A percentile compares a stretch with the other conserved stretches of the same genome.
Conservation (phyloP, 2,329 filamentous ascomycete genomes). For the Corinectria fuckeliana region DNA sequence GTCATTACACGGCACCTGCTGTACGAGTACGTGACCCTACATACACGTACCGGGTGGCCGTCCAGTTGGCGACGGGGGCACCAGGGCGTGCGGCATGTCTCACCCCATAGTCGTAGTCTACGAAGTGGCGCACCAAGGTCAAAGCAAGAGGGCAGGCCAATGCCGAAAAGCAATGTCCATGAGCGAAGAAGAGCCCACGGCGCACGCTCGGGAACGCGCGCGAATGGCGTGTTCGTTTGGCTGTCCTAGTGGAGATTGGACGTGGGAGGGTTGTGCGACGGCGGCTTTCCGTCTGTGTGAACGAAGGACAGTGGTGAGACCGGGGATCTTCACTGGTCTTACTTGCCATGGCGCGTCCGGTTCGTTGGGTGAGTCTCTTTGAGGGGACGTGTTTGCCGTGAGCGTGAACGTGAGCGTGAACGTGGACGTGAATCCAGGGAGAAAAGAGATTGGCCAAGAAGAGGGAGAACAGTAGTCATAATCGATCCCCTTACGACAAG, state of each 20-base stretch:
- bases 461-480: not conserved
- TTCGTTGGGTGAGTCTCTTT: not conserved
- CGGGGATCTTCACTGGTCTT: slow-evolving; percentile 3
- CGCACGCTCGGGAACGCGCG: not conserved
- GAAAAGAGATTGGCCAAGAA: not conserved
- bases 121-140: slow-evolving; percentile 5
- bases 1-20: no score
- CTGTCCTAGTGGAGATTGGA: slow-evolving; percentile 9
- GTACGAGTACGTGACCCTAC: not conserved
- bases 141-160: slow-evolving; percentile 20
- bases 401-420: not conserved
- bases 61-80: not conserved
- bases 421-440: slow-evolving; percentile 1
- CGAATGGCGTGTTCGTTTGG: not conserved
- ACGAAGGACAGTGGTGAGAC: not conserved
- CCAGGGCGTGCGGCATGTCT: slow-evolving; percentile 12
- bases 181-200: slow-evolving; percentile 17
- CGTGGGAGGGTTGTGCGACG: not conserved
- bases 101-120: slow-evolving; percentile 2
- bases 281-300: not conserved
- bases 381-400: not conserved
- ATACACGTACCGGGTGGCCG: not conserved
- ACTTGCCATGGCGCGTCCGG: not conserved
- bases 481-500: not conserved
- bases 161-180: slow-evolving; percentile 23